phyloP scores from a whole-genome alignment of 2,329 filamentous ascomycete species.

The Aspergillus sp. region DNA sequence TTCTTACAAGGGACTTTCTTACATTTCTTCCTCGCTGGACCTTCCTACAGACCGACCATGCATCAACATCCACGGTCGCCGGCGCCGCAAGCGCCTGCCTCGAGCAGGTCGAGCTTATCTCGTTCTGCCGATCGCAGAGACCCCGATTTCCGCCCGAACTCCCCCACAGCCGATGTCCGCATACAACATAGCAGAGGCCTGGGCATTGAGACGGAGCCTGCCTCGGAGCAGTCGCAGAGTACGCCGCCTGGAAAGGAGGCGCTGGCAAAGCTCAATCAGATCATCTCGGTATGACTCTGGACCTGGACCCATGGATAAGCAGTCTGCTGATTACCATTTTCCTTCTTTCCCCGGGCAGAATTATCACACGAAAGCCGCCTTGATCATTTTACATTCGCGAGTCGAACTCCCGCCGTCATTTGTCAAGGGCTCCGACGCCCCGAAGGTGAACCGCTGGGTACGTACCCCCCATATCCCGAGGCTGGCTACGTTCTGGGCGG shows the following conservation, averaged over 20 bases:
- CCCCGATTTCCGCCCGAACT: slow-evolving; percentile 53
- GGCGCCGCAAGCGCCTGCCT: slow-evolving; percentile 69
- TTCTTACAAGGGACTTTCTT: neutral
- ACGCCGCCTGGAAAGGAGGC: slow-evolving; percentile 63
- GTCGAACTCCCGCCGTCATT: slow-evolving; percentile 64
- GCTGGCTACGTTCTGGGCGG: neutral
- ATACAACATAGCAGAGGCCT: slow-evolving; percentile 51
- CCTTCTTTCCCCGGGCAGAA: slow-evolving; percentile 58
- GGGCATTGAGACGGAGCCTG: slow-evolving; percentile 51
- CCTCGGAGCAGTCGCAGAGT: slow-evolving; percentile 41
- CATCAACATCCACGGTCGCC: slow-evolving; percentile 85
- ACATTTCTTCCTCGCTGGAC: neutral
- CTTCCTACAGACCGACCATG: slow-evolving; percentile 56
- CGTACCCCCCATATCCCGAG: slow-evolving; percentile 31
- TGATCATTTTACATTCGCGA: slow-evolving; percentile 79
- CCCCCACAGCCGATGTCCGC: slow-evolving; percentile 53
- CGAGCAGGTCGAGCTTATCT: slow-evolving; percentile 69
- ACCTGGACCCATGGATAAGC: neutral
- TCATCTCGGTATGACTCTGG: slow-evolving; percentile 70
- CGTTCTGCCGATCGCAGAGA: slow-evolving; percentile 76
- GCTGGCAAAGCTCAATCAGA: slow-evolving; percentile 82
- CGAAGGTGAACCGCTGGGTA: slow-evolving; percentile 85
- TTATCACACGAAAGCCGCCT: slow-evolving; percentile 83
- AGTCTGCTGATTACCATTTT: slow-evolving; percentile 22
- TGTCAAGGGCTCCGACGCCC: slow-evolving; percentile 56